Percentiles rank a stretch among this genome's conserved stretches.
Conservation (phyloP, 1,284 basidiomycete species). For the Lentinula novae-zelandiae region DNA sequence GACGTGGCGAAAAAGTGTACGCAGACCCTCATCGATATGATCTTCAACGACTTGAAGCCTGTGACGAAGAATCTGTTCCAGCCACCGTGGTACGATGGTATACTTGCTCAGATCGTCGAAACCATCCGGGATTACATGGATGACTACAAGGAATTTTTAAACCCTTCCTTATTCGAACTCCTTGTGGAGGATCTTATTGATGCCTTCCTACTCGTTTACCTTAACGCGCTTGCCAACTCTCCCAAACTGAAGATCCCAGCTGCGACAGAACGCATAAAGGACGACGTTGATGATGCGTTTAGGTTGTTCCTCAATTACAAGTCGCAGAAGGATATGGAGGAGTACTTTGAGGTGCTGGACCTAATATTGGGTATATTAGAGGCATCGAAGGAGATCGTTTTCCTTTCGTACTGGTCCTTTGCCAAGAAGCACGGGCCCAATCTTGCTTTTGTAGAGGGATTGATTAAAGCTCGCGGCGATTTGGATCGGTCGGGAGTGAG, state of each 20-base stretch:
- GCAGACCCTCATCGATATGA: constrained; percentile 89
- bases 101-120: constrained; percentile 83
- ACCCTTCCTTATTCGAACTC: constrained; percentile 88
- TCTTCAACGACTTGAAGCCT: constrained; percentile 93
- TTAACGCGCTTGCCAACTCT: constrained; percentile 83
- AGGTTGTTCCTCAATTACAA: constrained; percentile 83
- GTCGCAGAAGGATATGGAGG: constrained; percentile 76
- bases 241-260: constrained; percentile 87
- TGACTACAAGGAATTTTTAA: constrained; percentile 91
- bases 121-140: constrained; percentile 95
- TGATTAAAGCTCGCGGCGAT: constrained; percentile 90
- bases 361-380: constrained; percentile 82
- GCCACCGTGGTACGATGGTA: constrained; percentile 84
- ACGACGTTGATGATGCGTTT: constrained; percentile 78
- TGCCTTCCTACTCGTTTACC: constrained; percentile 86
- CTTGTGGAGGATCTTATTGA: constrained; percentile 93
- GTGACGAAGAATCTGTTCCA: constrained; percentile 88
- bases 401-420: constrained; percentile 94
- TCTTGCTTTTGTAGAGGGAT: constrained; percentile 83
- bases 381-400: constrained; percentile 89
- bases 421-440: constrained; percentile 96
- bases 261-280: constrained; percentile 78
- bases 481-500: constrained; percentile 83
- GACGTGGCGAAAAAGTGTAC: constrained; percentile 98
- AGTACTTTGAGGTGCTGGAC: constrained; percentile 85